Evolutionary conservation across 2,329 filamentous ascomycete genomes (phyloP), one percentile per base, ranked within the genome.

Genomic region (Calonectria leucothoes): DNA sequence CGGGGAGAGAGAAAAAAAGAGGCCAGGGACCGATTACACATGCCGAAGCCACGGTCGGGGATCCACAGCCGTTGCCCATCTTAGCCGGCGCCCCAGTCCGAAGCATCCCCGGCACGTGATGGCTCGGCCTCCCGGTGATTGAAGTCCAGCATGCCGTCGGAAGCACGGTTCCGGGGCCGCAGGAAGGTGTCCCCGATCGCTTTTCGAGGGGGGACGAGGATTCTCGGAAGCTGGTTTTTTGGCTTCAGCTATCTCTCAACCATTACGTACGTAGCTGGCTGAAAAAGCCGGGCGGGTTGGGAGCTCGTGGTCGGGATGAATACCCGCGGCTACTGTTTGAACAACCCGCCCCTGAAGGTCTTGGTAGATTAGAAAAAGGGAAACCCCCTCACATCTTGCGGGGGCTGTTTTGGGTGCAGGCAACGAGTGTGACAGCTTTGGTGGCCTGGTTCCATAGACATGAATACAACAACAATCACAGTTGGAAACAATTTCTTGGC

Each of bases 81-180:
- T 73, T 79, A 77, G 76, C 78, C 78, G 78, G 76, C 66, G 57
- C 35, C 52, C 72, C 68, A 66, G 69, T 69, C 75, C 77, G 78
- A 66, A 67, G 48, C 65, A 73, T 61, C 70, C 66, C 45, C 29
- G 39, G 33, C 72, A 66, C 65, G 66, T 65, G 68, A 71, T 35
- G 31, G 31, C n/a, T 49, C 57, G 63, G 51, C 29, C 49, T 45
- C 72, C 51, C 78, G 78, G 78, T 79, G 74, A 80, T 79, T 79
- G 78, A 79, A 79, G 75, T 79, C 78, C 78, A 79, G n/a, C 15
- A 6, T 59, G 15, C 73, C 72, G 20, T 42, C 78, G 75, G 78
- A 71, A 55, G 42, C 74, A 23, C 68, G 74, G 64, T 76, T 79
- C 78, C 78, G 77, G 72, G 59, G 63, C 70, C 66, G 73, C 33